A percentile compares a stretch with the other conserved stretches of the same genome.
Evolutionary conservation across 768 basidiomycete genomes (phyloP).

Genomic region (Amanita thiersii): DNA sequence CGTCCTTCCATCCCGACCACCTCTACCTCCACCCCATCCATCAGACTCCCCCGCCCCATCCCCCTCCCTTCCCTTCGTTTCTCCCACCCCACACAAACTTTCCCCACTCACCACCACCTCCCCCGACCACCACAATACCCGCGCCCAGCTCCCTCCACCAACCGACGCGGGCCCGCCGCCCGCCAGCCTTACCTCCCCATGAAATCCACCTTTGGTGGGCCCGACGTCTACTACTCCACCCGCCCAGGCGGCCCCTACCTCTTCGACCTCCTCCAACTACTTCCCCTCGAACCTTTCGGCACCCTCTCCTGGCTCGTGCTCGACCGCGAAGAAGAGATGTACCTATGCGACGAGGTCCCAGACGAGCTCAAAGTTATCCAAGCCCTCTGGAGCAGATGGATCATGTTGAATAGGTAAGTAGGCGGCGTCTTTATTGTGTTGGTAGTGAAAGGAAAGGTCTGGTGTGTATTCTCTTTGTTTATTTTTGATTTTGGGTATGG

Average conservation of each 20-base stretch:
- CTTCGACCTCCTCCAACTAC: constrained; percentile 53
- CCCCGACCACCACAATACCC: constrained; percentile 19
- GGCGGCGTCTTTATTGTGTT: not conserved
- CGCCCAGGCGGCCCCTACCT: constrained; percentile 59
- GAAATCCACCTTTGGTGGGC: constrained; percentile 36
- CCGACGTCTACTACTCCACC: constrained; percentile 47
- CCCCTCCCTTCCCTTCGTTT: not conserved
- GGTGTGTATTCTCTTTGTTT: constrained; percentile 5
- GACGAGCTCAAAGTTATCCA: constrained; percentile 78
- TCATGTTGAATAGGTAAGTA: constrained; percentile 50
- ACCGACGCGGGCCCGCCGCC: constrained; percentile 45
- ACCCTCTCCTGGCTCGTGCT: constrained; percentile 60
- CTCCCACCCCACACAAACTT: not conserved
- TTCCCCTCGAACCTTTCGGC: constrained; percentile 57
- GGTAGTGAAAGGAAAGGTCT: constrained; percentile 5
- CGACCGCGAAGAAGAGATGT: constrained; percentile 72
- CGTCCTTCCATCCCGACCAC: not conserved
- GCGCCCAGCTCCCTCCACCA: constrained; percentile 31
- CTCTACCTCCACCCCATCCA: not conserved
- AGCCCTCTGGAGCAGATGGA: constrained; percentile 74
- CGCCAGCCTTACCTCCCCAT: constrained; percentile 44
- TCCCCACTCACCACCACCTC: constrained; percentile 3
- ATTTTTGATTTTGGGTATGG: too few relatives aligned
- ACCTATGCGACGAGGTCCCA: constrained; percentile 57
- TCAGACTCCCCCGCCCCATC: not conserved